Base-by-base conservation (phyloP, 1,284 basidiomycete genomes). In the Heterobasidion irregulare region DNA sequence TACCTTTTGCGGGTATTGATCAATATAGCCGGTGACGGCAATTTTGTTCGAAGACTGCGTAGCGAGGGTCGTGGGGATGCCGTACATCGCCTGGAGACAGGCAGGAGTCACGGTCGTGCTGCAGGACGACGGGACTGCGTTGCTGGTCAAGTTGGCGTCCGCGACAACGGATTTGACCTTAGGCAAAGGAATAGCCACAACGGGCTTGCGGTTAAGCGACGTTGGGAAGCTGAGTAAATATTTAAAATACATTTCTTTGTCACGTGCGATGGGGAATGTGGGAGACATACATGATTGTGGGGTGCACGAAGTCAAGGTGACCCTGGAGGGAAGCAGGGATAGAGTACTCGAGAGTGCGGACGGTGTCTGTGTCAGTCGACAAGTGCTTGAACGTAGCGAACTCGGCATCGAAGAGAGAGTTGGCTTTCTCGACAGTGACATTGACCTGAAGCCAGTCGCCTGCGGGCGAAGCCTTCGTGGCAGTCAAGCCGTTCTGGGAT, bases 291-390 rank as follows among this genome's bases (percentile, higher is more conserved):
- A 47, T 53, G 45, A 57, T 54, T 8, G 65, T 66, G 9, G 66
- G 66, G 56, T 66, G 64, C 18, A 63, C 61, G 26, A 70, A 57
- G 62, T 59, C 19, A 62, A 63, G 34, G 53, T 61, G 16, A 57
- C 59, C 53, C 53, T 59, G 41, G 61, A 59, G 47, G 48, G 15
- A 62, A 1, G 55, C 53, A 6, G 70, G 71, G 34, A 72, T 58
- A 3, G 68, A 70, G 61, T 71, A 71, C 1, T 64, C 58, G 44
- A 71, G 65, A 12, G 70, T 72, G 52, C 70, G 67, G 50, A 65
- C 55, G 38, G 58, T 44, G 32, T 58, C 49, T 50, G 63, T 54
- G 47, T 65, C 62, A 33, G 60, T 67, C 16, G 59, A 57, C 10
- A 59, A 45, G 54, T 72, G 69, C 19, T 55, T 61, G 59, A 69